Conservation (phyloP, 805 yeast genomes). For the Starmera quercuum region DNA sequence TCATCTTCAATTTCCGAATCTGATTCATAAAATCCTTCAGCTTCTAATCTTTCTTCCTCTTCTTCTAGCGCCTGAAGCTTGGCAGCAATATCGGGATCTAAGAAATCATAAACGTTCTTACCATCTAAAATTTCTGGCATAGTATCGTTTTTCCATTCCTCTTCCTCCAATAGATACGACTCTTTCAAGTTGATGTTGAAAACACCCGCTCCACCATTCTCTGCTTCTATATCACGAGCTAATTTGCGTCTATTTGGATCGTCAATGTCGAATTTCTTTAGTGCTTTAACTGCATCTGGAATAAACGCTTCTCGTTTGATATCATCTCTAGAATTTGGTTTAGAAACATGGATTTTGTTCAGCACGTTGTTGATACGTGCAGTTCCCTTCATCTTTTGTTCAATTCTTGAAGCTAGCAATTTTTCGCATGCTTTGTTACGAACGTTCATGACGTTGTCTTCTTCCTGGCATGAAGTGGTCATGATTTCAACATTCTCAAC, state of each 20-base stretch:
- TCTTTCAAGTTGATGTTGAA: slow-evolving; percentile 90
- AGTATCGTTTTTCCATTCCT: slow-evolving; percentile 94
- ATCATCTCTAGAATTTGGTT: slow-evolving; percentile 86
- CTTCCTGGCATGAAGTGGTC: slow-evolving; percentile 89
- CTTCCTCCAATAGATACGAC: slow-evolving; percentile 86
- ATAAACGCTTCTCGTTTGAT: slow-evolving; percentile 69
- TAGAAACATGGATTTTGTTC: slow-evolving; percentile 92
- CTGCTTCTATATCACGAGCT: slow-evolving; percentile 85
- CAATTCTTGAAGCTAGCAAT: slow-evolving; percentile 89
- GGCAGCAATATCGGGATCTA: slow-evolving; percentile 91
- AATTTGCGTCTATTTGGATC: slow-evolving; percentile 79
- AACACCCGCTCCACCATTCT: slow-evolving; percentile 99
- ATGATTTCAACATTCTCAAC: slow-evolving; percentile 84
- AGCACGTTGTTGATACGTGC: slow-evolving; percentile 82
- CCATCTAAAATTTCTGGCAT: slow-evolving; percentile 98
- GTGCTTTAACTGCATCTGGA: slow-evolving; percentile 62
- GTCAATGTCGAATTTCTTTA: slow-evolving; percentile 62
- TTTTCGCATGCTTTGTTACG: slow-evolving; percentile 97
- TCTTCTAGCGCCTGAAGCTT: slow-evolving; percentile 93
- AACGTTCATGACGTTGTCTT: slow-evolving; percentile 91
- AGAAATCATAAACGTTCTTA: slow-evolving; percentile 92
- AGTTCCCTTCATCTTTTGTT: slow-evolving; percentile 90
- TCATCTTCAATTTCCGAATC: slow-evolving; percentile 68
- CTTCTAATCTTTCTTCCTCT: slow-evolving; percentile 90
- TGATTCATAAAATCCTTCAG: slow-evolving; percentile 92